Conservation (phyloP, 179 eudicot species). For the Nepenthes alata region DNA sequence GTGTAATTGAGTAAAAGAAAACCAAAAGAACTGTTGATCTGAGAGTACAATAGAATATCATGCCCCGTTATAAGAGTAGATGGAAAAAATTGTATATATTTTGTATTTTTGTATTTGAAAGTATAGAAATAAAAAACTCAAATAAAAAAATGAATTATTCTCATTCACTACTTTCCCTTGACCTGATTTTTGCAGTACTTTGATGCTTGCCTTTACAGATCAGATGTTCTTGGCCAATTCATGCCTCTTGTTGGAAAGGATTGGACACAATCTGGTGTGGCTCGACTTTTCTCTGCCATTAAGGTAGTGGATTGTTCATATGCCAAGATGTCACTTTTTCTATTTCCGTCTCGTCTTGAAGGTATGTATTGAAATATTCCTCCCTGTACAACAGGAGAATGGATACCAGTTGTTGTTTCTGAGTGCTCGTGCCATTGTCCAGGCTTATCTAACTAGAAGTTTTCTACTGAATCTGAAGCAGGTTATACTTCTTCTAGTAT, state of each 20-base stretch:
- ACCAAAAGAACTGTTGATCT: too few species aligned
- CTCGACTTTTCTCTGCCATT: constrained; percentile 89
- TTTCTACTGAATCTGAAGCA: constrained; percentile 86
- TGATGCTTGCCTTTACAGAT: constrained; percentile 34
- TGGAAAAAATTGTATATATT: too few species aligned
- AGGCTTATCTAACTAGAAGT: constrained; percentile 85
- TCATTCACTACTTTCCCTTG: too few species aligned
- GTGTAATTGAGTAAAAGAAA: too few species aligned
- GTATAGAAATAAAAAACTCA: too few species aligned
- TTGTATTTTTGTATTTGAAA: too few species aligned
- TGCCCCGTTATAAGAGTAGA: too few species aligned
- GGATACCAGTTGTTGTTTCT: constrained; percentile 91
- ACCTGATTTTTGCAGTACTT: too few species aligned
- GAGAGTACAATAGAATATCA: too few species aligned
- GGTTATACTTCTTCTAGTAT: constrained; percentile 22
- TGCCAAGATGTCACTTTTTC: background rate
- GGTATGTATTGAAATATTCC: background rate
- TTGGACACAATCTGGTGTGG: constrained; percentile 97
- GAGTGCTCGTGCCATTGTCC: constrained; percentile 98
- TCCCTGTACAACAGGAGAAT: constrained; percentile 51
- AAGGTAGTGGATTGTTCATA: constrained; percentile 37
- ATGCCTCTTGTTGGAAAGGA: constrained; percentile 99
- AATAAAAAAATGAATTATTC: too few species aligned
- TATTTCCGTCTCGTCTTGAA: background rate
- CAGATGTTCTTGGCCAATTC: constrained; percentile 99